A percentile compares a stretch with the other conserved stretches of the same genome.
phyloP scores from a whole-genome alignment of 805 yeast species.

The Candida tibetensis region DNA sequence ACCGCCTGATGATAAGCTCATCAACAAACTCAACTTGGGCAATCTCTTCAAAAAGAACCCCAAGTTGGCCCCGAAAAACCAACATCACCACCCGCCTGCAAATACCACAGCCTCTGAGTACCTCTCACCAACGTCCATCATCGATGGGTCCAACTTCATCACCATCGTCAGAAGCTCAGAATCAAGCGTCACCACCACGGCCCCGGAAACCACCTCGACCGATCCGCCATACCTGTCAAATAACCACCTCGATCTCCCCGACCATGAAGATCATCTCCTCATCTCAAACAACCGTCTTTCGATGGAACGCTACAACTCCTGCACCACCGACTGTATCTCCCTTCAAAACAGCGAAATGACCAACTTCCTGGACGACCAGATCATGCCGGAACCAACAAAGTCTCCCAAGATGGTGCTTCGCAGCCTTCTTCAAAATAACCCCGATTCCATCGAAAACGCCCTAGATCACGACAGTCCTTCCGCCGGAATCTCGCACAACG shows the following conservation, averaged over 20 bases:
- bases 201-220: background rate
- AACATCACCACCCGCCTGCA: background rate
- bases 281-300: constrained; percentile 1
- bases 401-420: background rate
- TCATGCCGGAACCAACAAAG: background rate
- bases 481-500: background rate
- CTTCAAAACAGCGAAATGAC: constrained; percentile 41
- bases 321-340: constrained; percentile 37
- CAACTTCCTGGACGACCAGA: constrained; percentile 4
- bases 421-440: background rate
- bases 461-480: constrained; percentile 2
- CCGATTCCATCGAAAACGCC: background rate
- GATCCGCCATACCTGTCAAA: background rate
- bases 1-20: constrained; percentile 6
- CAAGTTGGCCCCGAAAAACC: constrained; percentile 3
- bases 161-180: constrained; percentile 2
- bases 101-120: background rate
- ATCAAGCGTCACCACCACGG: background rate
- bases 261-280: constrained; percentile 1
- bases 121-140: constrained; percentile 6
- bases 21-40: constrained; percentile 10
- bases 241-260: background rate
- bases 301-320: constrained; percentile 24
- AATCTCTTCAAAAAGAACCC: constrained; percentile 11
- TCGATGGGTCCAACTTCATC: constrained; percentile 7